phyloP scores from a whole-genome alignment of 129 eudicot species.

The sunflower (Helianthus annuus) region DNA sequence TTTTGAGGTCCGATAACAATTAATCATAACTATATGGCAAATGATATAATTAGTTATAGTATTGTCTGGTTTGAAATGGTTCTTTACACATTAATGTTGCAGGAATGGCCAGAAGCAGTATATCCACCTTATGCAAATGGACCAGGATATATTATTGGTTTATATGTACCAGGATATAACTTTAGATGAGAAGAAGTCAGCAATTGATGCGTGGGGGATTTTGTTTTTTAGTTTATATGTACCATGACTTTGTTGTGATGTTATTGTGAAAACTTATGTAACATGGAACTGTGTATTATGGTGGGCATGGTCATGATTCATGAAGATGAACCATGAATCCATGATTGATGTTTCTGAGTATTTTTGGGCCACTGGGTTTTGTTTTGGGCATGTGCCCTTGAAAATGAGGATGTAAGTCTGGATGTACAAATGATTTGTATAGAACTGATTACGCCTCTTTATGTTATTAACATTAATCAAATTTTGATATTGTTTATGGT shows the following conservation, averaged over 20 bases:
- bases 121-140: too few relatives aligned
- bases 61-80: slow-evolving; percentile 7
- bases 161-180: slow-evolving; percentile 93
- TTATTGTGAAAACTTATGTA: slow-evolving; percentile 18
- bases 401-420: slow-evolving; percentile 11
- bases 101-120: slow-evolving; percentile 96
- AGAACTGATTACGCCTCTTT: slow-evolving; percentile 24
- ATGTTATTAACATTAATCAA: slow-evolving; percentile 12
- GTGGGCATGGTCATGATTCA: slow-evolving; percentile 28
- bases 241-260: slow-evolving; percentile 29
- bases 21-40: background rate
- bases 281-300: slow-evolving; percentile 16
- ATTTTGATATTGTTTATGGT: background rate
- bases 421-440: slow-evolving; percentile 34
- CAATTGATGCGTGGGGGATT: background rate
- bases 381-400: slow-evolving; percentile 16
- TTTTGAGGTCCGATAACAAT: slow-evolving; percentile 59
- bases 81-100: slow-evolving; percentile 34
- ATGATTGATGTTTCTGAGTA: slow-evolving; percentile 12
- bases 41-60: background rate
- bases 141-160: slow-evolving; percentile 81
- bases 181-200: slow-evolving; percentile 33
- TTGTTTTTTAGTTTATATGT: slow-evolving; percentile 10
- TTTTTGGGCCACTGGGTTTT: slow-evolving; percentile 25
- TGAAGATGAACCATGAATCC: slow-evolving; percentile 35